Percentiles rank a stretch among this genome's conserved stretches.
phyloP scores from a whole-genome alignment of 352 stramenopile genomes.

The Globisporangium perplexum region DNA sequence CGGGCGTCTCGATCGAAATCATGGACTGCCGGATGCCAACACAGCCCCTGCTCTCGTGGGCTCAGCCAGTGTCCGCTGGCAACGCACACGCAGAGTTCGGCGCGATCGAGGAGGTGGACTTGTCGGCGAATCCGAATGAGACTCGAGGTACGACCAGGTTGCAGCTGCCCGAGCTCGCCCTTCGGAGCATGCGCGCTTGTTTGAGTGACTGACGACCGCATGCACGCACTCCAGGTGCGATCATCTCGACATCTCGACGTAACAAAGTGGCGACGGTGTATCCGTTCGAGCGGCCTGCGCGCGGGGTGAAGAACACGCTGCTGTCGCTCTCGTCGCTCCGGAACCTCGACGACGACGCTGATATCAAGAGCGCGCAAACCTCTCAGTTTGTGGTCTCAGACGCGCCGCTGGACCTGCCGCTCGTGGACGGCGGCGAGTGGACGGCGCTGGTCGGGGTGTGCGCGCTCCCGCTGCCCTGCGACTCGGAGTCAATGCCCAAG shows the following conservation, averaged over 20 bases:
- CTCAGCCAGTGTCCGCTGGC: slow-evolving; percentile 17
- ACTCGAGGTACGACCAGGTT: slow-evolving; percentile 20
- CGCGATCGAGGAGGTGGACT: slow-evolving; percentile 38
- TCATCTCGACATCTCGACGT: slow-evolving; percentile 31
- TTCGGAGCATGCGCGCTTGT: slow-evolving; percentile 1
- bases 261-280: slow-evolving; percentile 41
- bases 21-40: slow-evolving; percentile 61
- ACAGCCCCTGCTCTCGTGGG: slow-evolving; percentile 59
- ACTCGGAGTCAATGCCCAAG: slow-evolving; percentile 6
- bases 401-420: slow-evolving; percentile 48
- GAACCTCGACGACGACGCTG: slow-evolving; percentile 28
- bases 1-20: slow-evolving; percentile 57
- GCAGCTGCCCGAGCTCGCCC: not conserved
- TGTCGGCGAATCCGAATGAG: slow-evolving; percentile 22
- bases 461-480: slow-evolving; percentile 17
- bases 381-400: slow-evolving; percentile 58
- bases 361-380: slow-evolving; percentile 8
- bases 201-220: not conserved
- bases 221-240: slow-evolving; percentile 19
- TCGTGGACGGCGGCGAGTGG: slow-evolving; percentile 55
- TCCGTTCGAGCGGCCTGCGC: slow-evolving; percentile 33
- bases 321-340: slow-evolving; percentile 37
- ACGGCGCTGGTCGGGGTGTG: slow-evolving; percentile 48
- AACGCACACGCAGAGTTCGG: slow-evolving; percentile 23
- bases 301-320: slow-evolving; percentile 14